These are phyloP conservation scores for Neonectria hederae DNA, from an alignment of 2,329 filamentous ascomycete species.

Conservation along the genomic window DNA sequence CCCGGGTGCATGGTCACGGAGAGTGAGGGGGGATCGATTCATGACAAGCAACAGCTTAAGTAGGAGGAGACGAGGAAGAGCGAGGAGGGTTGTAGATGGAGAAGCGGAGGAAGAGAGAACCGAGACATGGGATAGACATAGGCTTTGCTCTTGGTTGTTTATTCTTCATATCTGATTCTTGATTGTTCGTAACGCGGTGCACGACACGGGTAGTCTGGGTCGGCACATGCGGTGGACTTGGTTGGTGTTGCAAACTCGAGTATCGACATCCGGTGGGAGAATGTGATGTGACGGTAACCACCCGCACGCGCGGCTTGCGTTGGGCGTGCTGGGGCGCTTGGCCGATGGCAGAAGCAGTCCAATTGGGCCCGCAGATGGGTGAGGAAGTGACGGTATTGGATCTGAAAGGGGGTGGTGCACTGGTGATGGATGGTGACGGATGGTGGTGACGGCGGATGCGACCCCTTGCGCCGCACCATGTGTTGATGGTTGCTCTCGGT, in stretches of 20 bases:
- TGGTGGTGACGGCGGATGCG: conserved; percentile 3
- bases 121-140: no score
- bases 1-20: conserved; percentile 25
- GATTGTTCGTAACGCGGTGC: neutral
- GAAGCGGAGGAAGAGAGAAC: no score
- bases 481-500: conserved; percentile 13
- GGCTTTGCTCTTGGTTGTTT: neutral
- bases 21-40: conserved; percentile 13
- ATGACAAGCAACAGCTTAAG: neutral
- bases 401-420: conserved; percentile 7
- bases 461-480: conserved; percentile 16
- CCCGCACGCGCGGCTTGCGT: conserved; percentile 9
- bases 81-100: conserved; percentile 12
- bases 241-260: neutral
- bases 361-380: conserved; percentile 6
- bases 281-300: conserved; percentile 3
- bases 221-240: neutral
- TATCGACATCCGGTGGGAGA: neutral
- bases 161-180: neutral
- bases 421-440: neutral
- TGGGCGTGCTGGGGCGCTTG: neutral
- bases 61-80: conserved; percentile 1
- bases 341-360: conserved; percentile 3
- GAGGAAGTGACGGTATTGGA: neutral
- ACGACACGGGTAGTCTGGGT: neutral